Conservation (phyloP, 2,329 filamentous ascomycete genomes). For the Trichothecium roseum region DNA sequence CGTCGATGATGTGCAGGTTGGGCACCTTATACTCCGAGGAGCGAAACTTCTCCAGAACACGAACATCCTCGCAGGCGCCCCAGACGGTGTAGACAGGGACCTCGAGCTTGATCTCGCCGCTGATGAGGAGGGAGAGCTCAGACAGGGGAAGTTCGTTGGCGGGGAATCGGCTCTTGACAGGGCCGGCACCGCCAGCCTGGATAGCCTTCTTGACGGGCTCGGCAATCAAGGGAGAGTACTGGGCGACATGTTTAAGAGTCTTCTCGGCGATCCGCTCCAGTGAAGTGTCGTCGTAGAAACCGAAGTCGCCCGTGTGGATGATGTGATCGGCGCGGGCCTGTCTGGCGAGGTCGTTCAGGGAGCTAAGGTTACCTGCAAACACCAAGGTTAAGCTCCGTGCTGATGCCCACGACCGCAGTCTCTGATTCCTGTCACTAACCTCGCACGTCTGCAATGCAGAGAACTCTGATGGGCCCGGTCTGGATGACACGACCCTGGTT, state of each 20-base stretch:
- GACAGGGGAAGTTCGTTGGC: conserved; percentile 81
- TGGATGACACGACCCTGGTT: conserved; percentile 59
- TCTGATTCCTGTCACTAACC: conserved; percentile 31
- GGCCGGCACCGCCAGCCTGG: conserved; percentile 54
- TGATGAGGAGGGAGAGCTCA: conserved; percentile 80
- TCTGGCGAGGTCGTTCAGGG: conserved; percentile 91
- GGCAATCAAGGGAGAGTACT: conserved; percentile 90
- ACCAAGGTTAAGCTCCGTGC: too few relatives aligned
- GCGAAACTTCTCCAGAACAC: conserved; percentile 92
- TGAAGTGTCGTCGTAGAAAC: conserved; percentile 95
- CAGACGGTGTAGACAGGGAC: conserved; percentile 98
- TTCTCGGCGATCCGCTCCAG: conserved; percentile 97
- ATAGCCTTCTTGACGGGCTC: conserved; percentile 65
- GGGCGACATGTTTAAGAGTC: conserved; percentile 94
- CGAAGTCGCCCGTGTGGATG: conserved; percentile 97
- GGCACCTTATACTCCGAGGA: conserved; percentile 96
- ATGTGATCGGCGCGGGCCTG: conserved; percentile 94
- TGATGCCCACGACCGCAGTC: conserved; percentile 6
- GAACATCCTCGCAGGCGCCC: conserved; percentile 97
- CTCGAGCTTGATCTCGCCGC: conserved; percentile 80
- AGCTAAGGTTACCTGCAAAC: conserved; percentile 77
- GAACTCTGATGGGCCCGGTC: conserved; percentile 53
- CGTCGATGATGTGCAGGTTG: conserved; percentile 97
- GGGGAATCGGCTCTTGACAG: conserved; percentile 78
- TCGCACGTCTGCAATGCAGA: conserved; percentile 64